A percentile compares a stretch with the other conserved stretches of the same genome.
phyloP scores from a whole-genome alignment of 345 rosid species.

The Turritis glabra region DNA sequence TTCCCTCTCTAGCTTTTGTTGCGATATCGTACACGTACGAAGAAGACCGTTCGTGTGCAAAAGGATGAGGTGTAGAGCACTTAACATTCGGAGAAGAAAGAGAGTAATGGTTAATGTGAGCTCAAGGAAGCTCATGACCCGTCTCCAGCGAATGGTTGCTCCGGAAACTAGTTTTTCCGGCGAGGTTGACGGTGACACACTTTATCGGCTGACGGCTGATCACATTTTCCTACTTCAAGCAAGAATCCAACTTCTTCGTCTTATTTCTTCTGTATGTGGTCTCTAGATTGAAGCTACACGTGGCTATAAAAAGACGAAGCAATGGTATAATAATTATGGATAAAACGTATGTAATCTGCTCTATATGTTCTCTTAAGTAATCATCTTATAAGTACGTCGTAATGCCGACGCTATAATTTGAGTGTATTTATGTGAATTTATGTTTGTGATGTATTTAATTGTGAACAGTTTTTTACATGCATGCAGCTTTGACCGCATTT shows the following conservation, averaged over 20 bases:
- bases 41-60: constrained; percentile 25
- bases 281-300: constrained; percentile 18
- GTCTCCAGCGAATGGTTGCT: constrained; percentile 42
- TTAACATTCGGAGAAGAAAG: constrained; percentile 37
- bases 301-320: constrained; percentile 10
- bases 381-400: constrained; percentile 1
- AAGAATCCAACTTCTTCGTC: constrained; percentile 40
- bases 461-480: constrained; percentile 18
- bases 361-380: background rate
- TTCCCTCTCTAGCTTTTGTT: background rate
- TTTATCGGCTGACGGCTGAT: constrained; percentile 38
- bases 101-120: constrained; percentile 29
- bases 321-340: constrained; percentile 13
- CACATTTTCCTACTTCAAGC: constrained; percentile 39
- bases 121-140: constrained; percentile 38
- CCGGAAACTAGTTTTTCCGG: constrained; percentile 25
- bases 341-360: constrained; percentile 6
- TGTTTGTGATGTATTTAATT: constrained; percentile 5
- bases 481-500: constrained; percentile 16
- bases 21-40: background rate
- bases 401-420: background rate
- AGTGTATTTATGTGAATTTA: constrained; percentile 15
- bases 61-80: constrained; percentile 34
- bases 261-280: constrained; percentile 38
- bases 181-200: constrained; percentile 30